phyloP scores from a whole-genome alignment of 306 rosid species.

The Begonia fuchsioides region DNA sequence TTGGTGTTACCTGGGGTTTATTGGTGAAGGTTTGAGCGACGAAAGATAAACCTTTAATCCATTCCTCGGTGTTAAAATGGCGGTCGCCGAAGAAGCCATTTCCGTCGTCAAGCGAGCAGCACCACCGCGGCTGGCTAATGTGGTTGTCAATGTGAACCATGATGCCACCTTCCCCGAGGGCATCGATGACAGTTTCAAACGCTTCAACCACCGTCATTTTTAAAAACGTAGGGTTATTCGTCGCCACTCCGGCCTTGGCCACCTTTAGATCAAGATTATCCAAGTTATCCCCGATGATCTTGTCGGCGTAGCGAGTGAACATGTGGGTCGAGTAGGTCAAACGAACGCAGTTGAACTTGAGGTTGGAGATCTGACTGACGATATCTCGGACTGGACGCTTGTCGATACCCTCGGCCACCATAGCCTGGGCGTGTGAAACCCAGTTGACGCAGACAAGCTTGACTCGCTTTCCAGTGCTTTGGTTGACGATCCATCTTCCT shows the following conservation, averaged over 20 bases:
- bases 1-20: conserved; percentile 14
- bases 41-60: conserved; percentile 30
- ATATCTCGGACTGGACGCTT: conserved; percentile 19
- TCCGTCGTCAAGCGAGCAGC: conserved; percentile 33
- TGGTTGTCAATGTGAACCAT: conserved; percentile 39
- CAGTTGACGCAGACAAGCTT: conserved; percentile 27
- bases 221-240: conserved; percentile 19
- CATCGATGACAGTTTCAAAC: conserved; percentile 19
- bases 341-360: conserved; percentile 28
- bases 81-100: conserved; percentile 41
- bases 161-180: conserved; percentile 20
- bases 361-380: conserved; percentile 5
- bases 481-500: conserved; percentile 32
- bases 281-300: conserved; percentile 6
- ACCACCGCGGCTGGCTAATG: conserved; percentile 45
- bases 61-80: conserved; percentile 33
- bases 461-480: conserved; percentile 14
- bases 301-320: conserved; percentile 23
- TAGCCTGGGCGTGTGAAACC: conserved; percentile 27
- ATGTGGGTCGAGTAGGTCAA: conserved; percentile 31
- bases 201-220: conserved; percentile 20
- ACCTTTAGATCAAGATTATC: conserved; percentile 5
- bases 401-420: conserved; percentile 42
- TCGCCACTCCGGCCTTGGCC: conserved; percentile 11
- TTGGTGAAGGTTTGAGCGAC: conserved; percentile 19